phyloP scores from a whole-genome alignment of 768 basidiomycete genomes.

The Serendipita vermifera region DNA sequence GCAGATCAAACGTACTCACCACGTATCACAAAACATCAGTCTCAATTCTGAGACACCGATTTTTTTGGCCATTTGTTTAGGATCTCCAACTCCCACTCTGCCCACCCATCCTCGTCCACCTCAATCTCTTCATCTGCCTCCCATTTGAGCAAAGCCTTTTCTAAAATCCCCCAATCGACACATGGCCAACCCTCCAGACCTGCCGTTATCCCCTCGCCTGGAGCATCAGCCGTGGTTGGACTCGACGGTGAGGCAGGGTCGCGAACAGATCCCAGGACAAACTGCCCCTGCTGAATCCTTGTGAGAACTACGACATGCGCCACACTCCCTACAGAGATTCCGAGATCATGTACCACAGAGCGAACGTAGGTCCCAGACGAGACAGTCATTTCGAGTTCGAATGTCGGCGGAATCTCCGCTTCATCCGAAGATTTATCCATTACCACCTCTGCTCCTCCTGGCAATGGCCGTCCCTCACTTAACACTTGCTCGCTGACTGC shows the following conservation, averaged over 20 bases:
- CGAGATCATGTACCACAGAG: conserved; percentile 88
- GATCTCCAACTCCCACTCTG: conserved; percentile 72
- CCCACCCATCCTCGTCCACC: conserved; percentile 50
- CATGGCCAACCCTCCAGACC: conserved; percentile 46
- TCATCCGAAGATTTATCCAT: conserved; percentile 9
- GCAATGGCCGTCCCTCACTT: conserved; percentile 22
- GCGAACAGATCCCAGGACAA: conserved; percentile 30
- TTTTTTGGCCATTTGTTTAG: conserved; percentile 33
- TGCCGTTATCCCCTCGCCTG: conserved; percentile 18
- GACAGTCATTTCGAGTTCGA: conserved; percentile 83
- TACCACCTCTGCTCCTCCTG: neutral
- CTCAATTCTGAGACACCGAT: no score
- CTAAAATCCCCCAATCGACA: conserved; percentile 63
- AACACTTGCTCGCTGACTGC: conserved; percentile 27
- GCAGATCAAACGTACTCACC: no score
- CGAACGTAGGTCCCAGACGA: conserved; percentile 96
- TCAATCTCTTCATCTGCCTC: conserved; percentile 33
- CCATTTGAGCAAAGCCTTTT: conserved; percentile 38
- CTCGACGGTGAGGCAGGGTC: no score
- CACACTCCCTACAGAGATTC: conserved; percentile 66
- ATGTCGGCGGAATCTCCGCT: conserved; percentile 46
- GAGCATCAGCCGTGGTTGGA: no score
- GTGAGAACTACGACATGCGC: conserved; percentile 89
- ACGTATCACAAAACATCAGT: no score
- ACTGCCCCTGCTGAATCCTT: conserved; percentile 80